Conservation (phyloP, 1,284 basidiomycete species). For the Phenoliferia sp. region DNA sequence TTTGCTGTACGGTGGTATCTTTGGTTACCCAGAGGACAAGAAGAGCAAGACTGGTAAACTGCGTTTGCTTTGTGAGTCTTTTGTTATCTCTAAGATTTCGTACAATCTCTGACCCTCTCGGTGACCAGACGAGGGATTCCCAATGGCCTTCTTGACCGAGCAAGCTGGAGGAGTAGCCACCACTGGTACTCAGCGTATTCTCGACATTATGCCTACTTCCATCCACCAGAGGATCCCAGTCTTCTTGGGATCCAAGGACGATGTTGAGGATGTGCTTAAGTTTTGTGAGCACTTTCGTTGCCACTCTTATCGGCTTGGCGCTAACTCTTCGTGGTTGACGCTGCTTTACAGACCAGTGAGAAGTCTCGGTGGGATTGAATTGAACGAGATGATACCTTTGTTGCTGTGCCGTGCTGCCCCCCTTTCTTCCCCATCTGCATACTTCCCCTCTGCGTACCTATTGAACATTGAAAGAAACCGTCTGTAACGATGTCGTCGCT, state of each 20-base stretch:
- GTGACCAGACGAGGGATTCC: constrained; percentile 88
- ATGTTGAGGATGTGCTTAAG: constrained; percentile 82
- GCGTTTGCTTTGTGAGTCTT: constrained; percentile 92
- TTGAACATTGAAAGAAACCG: too few relatives aligned
- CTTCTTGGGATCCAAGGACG: constrained; percentile 90
- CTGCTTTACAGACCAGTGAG: too few relatives aligned
- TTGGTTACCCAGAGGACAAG: constrained; percentile 97
- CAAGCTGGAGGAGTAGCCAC: constrained; percentile 95
- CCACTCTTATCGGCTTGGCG: background rate
- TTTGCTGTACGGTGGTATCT: constrained; percentile 95
- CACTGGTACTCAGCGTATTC: constrained; percentile 83
- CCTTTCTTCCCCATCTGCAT: too few relatives aligned
- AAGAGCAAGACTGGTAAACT: constrained; percentile 96
- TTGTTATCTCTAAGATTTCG: constrained; percentile 93
- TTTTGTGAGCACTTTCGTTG: constrained; percentile 55
- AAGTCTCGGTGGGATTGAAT: too few relatives aligned
- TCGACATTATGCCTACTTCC: constrained; percentile 80
- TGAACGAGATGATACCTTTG: too few relatives aligned
- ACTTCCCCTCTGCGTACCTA: too few relatives aligned
- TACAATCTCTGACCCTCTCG: constrained; percentile 34
- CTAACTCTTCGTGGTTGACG: too few relatives aligned
- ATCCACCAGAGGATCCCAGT: constrained; percentile 94
- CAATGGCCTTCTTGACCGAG: constrained; percentile 62
- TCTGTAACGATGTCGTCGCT: too few relatives aligned
- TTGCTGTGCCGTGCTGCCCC: too few relatives aligned